Evolutionary conservation across 2,329 filamentous ascomycete species (phyloP).

Genomic region (Fusarium gaditjirri): DNA sequence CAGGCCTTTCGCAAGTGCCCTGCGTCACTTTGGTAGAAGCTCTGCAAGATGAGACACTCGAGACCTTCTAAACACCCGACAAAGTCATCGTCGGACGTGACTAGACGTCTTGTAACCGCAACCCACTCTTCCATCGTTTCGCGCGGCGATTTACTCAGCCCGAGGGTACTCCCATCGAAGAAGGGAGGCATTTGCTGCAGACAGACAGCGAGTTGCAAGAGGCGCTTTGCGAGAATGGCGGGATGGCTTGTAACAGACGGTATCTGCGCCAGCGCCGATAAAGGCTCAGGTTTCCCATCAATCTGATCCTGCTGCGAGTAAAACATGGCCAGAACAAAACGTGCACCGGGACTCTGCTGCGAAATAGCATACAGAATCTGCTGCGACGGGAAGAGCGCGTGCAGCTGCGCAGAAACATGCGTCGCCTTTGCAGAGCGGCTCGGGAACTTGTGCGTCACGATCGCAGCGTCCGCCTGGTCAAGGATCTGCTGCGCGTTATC

Average conservation of each 20-base stretch:
- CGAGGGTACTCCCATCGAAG: slow-evolving; percentile 44
- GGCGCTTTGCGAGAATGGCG: slow-evolving; percentile 57
- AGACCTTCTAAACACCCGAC: slow-evolving; percentile 63
- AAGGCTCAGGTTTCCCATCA: slow-evolving; percentile 47
- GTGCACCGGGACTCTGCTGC: slow-evolving; percentile 38
- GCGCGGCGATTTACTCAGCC: slow-evolving; percentile 17
- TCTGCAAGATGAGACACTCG: slow-evolving; percentile 61
- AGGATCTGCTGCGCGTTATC: slow-evolving; percentile 37
- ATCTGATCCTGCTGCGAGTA: slow-evolving; percentile 47
- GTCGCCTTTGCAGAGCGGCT: slow-evolving; percentile 24
- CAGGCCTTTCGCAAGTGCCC: slow-evolving; percentile 66
- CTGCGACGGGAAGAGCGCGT: slow-evolving; percentile 39
- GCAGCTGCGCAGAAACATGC: slow-evolving; percentile 27
- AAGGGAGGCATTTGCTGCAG: slow-evolving; percentile 58
- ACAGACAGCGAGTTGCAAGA: slow-evolving; percentile 58
- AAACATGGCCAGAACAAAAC: slow-evolving; percentile 43
- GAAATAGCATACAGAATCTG: slow-evolving; percentile 39
- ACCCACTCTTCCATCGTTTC: slow-evolving; percentile 47
- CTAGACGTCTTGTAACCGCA: slow-evolving; percentile 49
- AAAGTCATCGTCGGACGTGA: slow-evolving; percentile 63
- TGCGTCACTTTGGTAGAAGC: slow-evolving; percentile 61
- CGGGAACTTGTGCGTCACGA: slow-evolving; percentile 4
- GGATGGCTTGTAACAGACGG: slow-evolving; percentile 59
- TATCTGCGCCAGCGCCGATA: slow-evolving; percentile 41
- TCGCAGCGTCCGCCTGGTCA: neutral